Conservation (phyloP, 225 moss, liverwort and hornwort species). For the Physcomitrium patens region DNA sequence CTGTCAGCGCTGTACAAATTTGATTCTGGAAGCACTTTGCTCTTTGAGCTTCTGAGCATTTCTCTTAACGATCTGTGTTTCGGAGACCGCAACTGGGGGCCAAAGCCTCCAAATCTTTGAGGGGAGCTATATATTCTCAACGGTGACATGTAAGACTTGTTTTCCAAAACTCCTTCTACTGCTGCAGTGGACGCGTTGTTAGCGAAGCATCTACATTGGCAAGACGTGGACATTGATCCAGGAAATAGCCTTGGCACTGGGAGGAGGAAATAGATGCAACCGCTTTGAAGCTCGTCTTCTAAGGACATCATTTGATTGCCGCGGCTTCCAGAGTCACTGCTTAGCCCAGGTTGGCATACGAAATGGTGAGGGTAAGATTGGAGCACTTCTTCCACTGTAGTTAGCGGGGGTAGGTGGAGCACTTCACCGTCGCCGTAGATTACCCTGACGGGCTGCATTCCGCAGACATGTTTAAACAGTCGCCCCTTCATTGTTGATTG, state of each 20-base stretch:
- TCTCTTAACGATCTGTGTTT: slow-evolving; percentile 24
- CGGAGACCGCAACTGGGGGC: slow-evolving; percentile 47
- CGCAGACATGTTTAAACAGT: slow-evolving; percentile 44
- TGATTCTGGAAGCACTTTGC: slow-evolving; percentile 55
- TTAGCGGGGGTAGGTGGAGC: slow-evolving; percentile 49
- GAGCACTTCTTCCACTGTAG: slow-evolving; percentile 56
- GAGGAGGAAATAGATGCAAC: slow-evolving; percentile 64
- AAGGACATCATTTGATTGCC: slow-evolving; percentile 56
- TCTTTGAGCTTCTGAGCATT: slow-evolving; percentile 43
- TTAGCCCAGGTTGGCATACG: slow-evolving; percentile 55
- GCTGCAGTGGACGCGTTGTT: not conserved
- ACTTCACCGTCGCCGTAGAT: slow-evolving; percentile 60
- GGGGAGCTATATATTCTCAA: slow-evolving; percentile 51
- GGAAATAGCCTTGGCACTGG: slow-evolving; percentile 61
- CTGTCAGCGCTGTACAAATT: slow-evolving; percentile 51
- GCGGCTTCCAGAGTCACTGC: slow-evolving; percentile 31
- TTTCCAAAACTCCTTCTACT: slow-evolving; percentile 20
- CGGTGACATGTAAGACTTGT: slow-evolving; percentile 31
- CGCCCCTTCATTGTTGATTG: slow-evolving; percentile 40
- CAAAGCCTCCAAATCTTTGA: slow-evolving; percentile 47
- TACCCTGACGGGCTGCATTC: slow-evolving; percentile 60
- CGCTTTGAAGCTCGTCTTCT: slow-evolving; percentile 52
- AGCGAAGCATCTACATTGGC: slow-evolving; percentile 53
- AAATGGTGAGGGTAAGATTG: slow-evolving; percentile 62
- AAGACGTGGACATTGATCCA: slow-evolving; percentile 36